Evolutionary conservation across 1,284 basidiomycete species (phyloP).

Genomic region (Trametes hirsuta): DNA sequence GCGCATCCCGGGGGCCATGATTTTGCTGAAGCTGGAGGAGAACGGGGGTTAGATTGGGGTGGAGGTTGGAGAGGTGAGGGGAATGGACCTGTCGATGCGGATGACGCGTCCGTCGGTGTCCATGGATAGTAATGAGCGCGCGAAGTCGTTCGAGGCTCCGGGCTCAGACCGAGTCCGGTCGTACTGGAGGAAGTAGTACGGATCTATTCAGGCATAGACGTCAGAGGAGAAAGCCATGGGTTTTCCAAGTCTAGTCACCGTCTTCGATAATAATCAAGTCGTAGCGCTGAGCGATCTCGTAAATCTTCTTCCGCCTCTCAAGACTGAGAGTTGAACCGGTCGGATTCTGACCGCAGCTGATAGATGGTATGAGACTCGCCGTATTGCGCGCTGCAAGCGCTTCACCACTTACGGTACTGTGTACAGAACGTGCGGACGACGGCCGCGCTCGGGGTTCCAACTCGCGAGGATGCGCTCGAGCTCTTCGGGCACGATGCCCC

Average conservation of each 20-base stretch:
- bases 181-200: slow-evolving; percentile 41
- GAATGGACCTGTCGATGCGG: slow-evolving; percentile 38
- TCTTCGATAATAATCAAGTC: slow-evolving; percentile 47
- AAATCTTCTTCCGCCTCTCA: slow-evolving; percentile 43
- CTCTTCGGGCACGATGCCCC: slow-evolving; percentile 44
- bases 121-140: slow-evolving; percentile 42
- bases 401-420: slow-evolving; percentile 39
- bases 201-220: slow-evolving; percentile 28
- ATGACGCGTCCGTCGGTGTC: slow-evolving; percentile 48
- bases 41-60: background rate
- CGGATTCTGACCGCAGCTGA: slow-evolving; percentile 46
- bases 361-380: background rate
- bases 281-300: slow-evolving; percentile 42
- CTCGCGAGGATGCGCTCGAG: slow-evolving; percentile 40
- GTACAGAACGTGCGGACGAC: slow-evolving; percentile 45
- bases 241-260: slow-evolving; percentile 22
- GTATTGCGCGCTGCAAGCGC: background rate
- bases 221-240: background rate
- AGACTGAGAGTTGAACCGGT: slow-evolving; percentile 42
- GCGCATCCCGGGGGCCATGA: slow-evolving; percentile 46
- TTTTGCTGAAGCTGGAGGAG: slow-evolving; percentile 39
- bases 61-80: background rate
- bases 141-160: slow-evolving; percentile 14
- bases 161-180: slow-evolving; percentile 14
- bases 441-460: slow-evolving; percentile 42